phyloP scores from a whole-genome alignment of 2,329 filamentous ascomycete species.

The Septoria petroselini region DNA sequence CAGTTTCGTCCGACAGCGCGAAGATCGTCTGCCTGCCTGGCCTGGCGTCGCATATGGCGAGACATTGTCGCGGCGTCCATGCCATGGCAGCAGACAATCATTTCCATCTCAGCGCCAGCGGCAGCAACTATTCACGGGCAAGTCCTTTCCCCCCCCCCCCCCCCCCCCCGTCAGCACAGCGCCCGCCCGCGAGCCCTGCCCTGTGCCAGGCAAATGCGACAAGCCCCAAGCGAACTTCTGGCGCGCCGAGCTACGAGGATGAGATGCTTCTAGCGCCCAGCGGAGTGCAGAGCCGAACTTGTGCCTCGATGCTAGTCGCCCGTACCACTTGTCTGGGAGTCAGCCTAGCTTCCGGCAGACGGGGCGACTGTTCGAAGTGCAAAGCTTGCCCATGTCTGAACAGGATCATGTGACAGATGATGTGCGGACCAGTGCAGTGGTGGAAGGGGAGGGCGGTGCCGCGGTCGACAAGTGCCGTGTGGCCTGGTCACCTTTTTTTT shows the following conservation, averaged over 20 bases:
- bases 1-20: too few relatives aligned
- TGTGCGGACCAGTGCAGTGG: too few relatives aligned
- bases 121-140: too few relatives aligned
- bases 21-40: too few relatives aligned
- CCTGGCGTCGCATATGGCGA: too few relatives aligned
- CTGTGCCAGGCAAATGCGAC: neutral
- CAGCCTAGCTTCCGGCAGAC: slow-evolving; percentile 9
- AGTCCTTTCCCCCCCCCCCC: too few relatives aligned
- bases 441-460: slow-evolving; percentile 4
- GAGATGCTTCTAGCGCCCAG: slow-evolving; percentile 10
- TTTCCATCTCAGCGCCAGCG: too few relatives aligned
- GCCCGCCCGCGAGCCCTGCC: neutral
- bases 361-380: slow-evolving; percentile 4
- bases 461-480: neutral
- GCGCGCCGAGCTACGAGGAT: slow-evolving; percentile 6
- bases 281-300: slow-evolving; percentile 9
- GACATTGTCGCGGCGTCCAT: too few relatives aligned
- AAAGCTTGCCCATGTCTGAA: slow-evolving; percentile 3
- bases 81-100: too few relatives aligned
- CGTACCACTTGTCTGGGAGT: neutral
- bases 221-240: slow-evolving; percentile 5
- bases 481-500: neutral
- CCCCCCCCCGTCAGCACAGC: too few relatives aligned
- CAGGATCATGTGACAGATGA: too few relatives aligned
- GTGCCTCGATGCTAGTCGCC: slow-evolving; percentile 5